Evolutionary conservation across 106 monocot species (phyloP), one percentile per base, ranked within the genome.

Genomic region (Allium cepa): DNA sequence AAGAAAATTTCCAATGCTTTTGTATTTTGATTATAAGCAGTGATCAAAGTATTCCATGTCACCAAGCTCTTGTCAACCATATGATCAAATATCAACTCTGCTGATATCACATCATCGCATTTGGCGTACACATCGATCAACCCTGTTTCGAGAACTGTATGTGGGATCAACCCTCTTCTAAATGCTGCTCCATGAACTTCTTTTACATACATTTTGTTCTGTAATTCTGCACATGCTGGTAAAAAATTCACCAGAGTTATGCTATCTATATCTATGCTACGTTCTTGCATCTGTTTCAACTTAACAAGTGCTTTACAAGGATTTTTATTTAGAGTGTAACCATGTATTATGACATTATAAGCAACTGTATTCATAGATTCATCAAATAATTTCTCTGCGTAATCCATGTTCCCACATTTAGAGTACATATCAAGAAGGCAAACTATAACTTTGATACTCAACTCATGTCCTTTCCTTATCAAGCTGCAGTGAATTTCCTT

Each of bases 341-440:
- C 92, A 72, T 79, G 74, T 8, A 92, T 79, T 68, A 97, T 52
- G 52, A 68, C 82, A 58, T 97, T 92, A 85, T 86, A 97, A 17
- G 71, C 65, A 11, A 86, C 84, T 9, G 84, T 68, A 77, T 77
- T 92, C 49, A 47, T 14, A 58, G 82, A 80, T 2, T 8, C 55
- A 3, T 68, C 6, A 49, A 97, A 89, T 62, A 77, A 28, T 45
- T 73, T 78, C 64, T 87, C 80, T 2, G 86, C 86, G 55, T 64
- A 76, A 15, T 17, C 10, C 76, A 97, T 63, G 10, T 84, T 62
- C 9, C 75, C 62, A 46, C 82, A 86, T 71, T 89, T 97, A 70
- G 81, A 84, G 58, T 97, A 92, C 92, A 97, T 86, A 67, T 89
- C 86, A 17, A 97, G 55, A 66, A 97, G 65, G 1, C 86, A 77